Conservation (phyloP, 495 filamentous ascomycete genomes). For the Gamarada debralockiae region DNA sequence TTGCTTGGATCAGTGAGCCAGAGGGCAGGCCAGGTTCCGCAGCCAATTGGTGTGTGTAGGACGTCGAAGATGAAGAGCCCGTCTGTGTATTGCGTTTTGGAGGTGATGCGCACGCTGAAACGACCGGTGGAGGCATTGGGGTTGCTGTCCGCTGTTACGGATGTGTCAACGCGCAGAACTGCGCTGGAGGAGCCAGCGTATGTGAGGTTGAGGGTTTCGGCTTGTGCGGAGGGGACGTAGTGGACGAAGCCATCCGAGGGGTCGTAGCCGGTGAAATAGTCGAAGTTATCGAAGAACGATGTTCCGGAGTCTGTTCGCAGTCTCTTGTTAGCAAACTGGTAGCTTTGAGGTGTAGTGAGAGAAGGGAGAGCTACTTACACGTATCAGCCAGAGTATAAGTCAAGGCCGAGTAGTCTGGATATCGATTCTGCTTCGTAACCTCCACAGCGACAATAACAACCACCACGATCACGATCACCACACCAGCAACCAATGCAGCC, state of each 20-base stretch:
- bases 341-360: too few species aligned
- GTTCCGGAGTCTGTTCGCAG: constrained; percentile 34
- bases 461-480: constrained; percentile 41
- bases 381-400: constrained; percentile 48
- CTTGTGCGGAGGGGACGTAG: constrained; percentile 31
- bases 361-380: constrained; percentile 31
- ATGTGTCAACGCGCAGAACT: constrained; percentile 47
- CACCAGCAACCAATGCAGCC: constrained; percentile 27
- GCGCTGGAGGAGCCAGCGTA: constrained; percentile 42
- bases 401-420: constrained; percentile 50
- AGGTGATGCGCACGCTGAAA: constrained; percentile 52
- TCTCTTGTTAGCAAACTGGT: too few species aligned
- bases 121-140: constrained; percentile 40
- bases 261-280: constrained; percentile 49
- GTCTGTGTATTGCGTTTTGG: constrained; percentile 37
- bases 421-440: constrained; percentile 38
- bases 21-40: constrained; percentile 55
- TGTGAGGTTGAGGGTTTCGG: constrained; percentile 45
- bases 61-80: constrained; percentile 51
- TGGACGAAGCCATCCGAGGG: constrained; percentile 50
- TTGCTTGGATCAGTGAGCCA: constrained; percentile 45
- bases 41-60: constrained; percentile 26
- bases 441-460: constrained; percentile 53
- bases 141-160: constrained; percentile 25
- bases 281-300: constrained; percentile 48